Conservation (phyloP, 306 rosid species). For the Quercus glauca region DNA sequence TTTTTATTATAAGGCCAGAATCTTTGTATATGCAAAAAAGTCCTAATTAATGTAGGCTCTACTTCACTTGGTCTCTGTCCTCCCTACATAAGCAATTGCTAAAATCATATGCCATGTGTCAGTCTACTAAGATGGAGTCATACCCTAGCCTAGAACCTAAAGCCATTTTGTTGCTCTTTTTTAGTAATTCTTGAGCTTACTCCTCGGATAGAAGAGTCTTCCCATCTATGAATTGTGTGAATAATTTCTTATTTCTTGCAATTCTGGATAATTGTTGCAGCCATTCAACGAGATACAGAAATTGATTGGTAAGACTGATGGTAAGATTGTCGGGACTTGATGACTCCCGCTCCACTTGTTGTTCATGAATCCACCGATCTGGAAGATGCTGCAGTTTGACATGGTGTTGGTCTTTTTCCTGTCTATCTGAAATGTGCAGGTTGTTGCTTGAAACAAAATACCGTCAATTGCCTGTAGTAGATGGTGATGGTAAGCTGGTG, state of each 20-base stretch:
- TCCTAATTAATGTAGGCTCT: too few species aligned
- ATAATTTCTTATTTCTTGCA: too few species aligned
- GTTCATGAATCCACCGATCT: slow-evolving; percentile 71
- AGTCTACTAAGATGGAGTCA: background rate
- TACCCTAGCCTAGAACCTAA: slow-evolving; percentile 3
- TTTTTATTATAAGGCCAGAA: too few species aligned
- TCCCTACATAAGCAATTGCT: background rate
- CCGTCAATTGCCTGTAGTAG: slow-evolving; percentile 84
- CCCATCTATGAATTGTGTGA: background rate
- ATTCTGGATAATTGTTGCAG: too few species aligned
- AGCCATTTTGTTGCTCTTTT: background rate
- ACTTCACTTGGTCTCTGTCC: background rate
- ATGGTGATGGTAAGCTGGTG: slow-evolving; percentile 78
- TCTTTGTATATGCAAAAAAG: too few species aligned
- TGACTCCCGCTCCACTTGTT: slow-evolving; percentile 88
- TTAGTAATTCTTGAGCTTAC: background rate
- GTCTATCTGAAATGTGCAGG: too few species aligned
- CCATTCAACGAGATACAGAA: too few species aligned
- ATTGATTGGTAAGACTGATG: slow-evolving; percentile 65
- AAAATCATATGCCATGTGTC: background rate
- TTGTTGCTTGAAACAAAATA: slow-evolving; percentile 88
- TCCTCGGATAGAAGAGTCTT: slow-evolving; percentile 8
- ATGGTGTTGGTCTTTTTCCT: background rate
- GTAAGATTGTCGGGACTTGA: slow-evolving; percentile 92
- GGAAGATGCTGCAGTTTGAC: slow-evolving; percentile 63